phyloP scores from a whole-genome alignment of 768 basidiomycete species.

The Auricularia sp. region DNA sequence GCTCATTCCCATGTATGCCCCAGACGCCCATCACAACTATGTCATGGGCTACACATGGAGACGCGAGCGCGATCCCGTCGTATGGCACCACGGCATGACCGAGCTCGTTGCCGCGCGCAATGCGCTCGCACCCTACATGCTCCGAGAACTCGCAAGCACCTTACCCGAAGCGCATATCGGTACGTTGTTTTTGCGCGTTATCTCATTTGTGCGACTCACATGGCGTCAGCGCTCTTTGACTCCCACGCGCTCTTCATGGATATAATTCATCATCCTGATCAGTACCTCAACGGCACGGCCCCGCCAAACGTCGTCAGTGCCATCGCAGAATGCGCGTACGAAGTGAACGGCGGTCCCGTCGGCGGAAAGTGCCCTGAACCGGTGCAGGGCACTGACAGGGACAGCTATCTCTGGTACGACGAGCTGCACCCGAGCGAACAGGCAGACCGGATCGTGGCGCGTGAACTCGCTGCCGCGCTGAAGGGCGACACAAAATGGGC shows the following conservation, averaged over 20 bases:
- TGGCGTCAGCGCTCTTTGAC: slow-evolving; percentile 43
- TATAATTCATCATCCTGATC: slow-evolving; percentile 40
- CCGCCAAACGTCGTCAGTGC: slow-evolving; percentile 49
- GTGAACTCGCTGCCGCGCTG: slow-evolving; percentile 39
- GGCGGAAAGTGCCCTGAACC: slow-evolving; percentile 14
- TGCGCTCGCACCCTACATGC: slow-evolving; percentile 39
- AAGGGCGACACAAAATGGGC: slow-evolving; percentile 22
- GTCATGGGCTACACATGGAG: slow-evolving; percentile 43
- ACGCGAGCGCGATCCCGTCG: slow-evolving; percentile 40
- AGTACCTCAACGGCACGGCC: slow-evolving; percentile 55
- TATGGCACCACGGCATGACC: slow-evolving; percentile 46
- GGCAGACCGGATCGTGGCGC: slow-evolving; percentile 42
- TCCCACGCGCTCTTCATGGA: slow-evolving; percentile 51
- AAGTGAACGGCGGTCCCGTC: slow-evolving; percentile 22
- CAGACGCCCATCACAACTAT: slow-evolving; percentile 35
- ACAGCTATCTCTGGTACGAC: slow-evolving; percentile 58
- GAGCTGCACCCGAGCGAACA: slow-evolving; percentile 56
- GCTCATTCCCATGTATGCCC: slow-evolving; percentile 35
- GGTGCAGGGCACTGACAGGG: slow-evolving; percentile 34
- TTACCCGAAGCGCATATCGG: slow-evolving; percentile 50
- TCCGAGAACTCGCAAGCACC: slow-evolving; percentile 36
- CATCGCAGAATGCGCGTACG: slow-evolving; percentile 38
- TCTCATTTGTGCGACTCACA: background rate
- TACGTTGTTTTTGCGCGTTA: slow-evolving; percentile 17
- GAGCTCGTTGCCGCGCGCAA: slow-evolving; percentile 46